Conservation (phyloP, 352 stramenopile species). For the Phytophthora crassamura region DNA sequence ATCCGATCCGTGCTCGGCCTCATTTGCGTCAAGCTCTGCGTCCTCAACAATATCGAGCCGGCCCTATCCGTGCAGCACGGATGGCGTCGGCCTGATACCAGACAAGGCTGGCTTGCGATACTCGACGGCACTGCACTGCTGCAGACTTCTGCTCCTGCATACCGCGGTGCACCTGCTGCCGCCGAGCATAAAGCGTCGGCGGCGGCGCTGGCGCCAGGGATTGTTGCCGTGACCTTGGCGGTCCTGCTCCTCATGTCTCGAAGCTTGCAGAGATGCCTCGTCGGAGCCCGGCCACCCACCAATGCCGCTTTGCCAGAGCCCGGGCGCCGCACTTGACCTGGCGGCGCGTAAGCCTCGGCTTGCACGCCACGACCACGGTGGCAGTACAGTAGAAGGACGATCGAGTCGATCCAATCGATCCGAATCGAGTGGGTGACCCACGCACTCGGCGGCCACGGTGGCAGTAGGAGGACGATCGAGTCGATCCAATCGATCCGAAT, state of each 20-base stretch:
- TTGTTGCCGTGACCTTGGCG: slow-evolving; percentile 6
- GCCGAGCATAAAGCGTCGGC: slow-evolving; percentile 16
- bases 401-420: too few species aligned
- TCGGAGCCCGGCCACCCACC: slow-evolving; percentile 22
- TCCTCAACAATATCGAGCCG: slow-evolving; percentile 1
- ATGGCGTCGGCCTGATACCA: slow-evolving; percentile 8
- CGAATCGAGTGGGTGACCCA: too few species aligned
- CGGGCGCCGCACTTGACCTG: slow-evolving; percentile 20
- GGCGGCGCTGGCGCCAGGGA: slow-evolving; percentile 30
- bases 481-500: too few species aligned
- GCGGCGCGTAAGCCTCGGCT: slow-evolving; percentile 15
- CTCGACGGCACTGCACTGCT: slow-evolving; percentile 13
- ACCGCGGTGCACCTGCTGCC: slow-evolving; percentile 17
- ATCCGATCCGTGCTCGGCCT: slow-evolving; percentile 14
- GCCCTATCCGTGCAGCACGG: slow-evolving; percentile 17
- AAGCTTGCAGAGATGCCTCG: slow-evolving; percentile 32
- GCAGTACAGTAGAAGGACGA: too few species aligned
- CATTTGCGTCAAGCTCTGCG: slow-evolving; percentile 10
- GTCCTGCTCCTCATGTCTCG: slow-evolving; percentile 29
- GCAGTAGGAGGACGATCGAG: too few species aligned
- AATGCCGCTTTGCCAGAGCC: slow-evolving; percentile 24
- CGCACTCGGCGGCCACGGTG: too few species aligned
- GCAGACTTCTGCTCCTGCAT: slow-evolving; percentile 26
- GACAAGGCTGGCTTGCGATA: slow-evolving; percentile 23
- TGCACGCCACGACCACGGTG: too few species aligned